These are phyloP conservation scores for Brettanomyces bruxellensis DNA, from an alignment of 805 yeast species.

Conservation along the genomic window DNA sequence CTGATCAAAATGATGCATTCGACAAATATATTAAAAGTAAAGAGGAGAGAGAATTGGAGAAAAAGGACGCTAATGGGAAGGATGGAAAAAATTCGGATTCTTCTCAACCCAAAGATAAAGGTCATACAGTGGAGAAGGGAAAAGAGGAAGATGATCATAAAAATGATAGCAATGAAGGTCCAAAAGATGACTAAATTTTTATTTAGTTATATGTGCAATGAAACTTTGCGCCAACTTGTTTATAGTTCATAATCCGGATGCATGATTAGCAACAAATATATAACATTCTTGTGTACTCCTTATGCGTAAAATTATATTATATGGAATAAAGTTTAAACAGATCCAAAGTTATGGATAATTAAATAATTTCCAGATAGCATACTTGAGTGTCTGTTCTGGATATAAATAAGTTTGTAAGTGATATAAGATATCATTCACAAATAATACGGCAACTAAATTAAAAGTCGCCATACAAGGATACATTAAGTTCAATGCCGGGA, in stretches of 20 bases:
- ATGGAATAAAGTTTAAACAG: too few relatives aligned
- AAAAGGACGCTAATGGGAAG: slow-evolving; percentile 1
- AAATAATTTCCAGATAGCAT: too few relatives aligned
- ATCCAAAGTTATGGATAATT: too few relatives aligned
- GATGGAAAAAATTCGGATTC: background rate
- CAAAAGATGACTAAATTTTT: background rate
- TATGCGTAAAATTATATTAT: too few relatives aligned
- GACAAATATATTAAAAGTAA: slow-evolving; percentile 64
- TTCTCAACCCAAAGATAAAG: background rate
- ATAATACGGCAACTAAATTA: slow-evolving; percentile 1
- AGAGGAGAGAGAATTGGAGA: slow-evolving; percentile 7
- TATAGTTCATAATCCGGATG: too few relatives aligned
- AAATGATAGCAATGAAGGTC: background rate
- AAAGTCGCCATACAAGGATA: slow-evolving; percentile 19
- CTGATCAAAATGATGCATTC: slow-evolving; percentile 77
- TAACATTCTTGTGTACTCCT: background rate
- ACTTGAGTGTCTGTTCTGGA: too few relatives aligned
- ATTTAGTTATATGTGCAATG: too few relatives aligned
- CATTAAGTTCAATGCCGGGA: slow-evolving; percentile 42
- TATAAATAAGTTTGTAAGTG: too few relatives aligned
- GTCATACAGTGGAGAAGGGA: slow-evolving; percentile 1
- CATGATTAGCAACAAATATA: background rate
- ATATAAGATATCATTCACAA: background rate
- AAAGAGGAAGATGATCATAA: background rate
- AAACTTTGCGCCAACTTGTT: too few relatives aligned